Conservation (phyloP, 2,329 filamentous ascomycete species). For the Sphaerulina vaccinii region DNA sequence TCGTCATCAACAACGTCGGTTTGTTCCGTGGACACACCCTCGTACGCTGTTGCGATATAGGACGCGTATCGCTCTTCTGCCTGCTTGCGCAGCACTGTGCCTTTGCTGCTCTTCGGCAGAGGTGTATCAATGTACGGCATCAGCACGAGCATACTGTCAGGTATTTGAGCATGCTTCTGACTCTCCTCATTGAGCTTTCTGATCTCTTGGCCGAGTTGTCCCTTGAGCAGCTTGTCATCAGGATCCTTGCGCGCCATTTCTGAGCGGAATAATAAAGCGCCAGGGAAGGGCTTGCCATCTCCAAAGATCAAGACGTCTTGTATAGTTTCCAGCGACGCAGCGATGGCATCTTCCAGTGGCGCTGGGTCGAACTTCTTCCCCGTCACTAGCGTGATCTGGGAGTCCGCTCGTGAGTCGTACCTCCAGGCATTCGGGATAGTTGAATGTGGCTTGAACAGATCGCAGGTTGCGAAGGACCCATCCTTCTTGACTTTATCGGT, state of each 20-base stretch:
- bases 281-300: constrained; percentile 55
- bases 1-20: constrained; percentile 35
- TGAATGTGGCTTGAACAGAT: constrained; percentile 60
- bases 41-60: constrained; percentile 51
- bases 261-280: constrained; percentile 55
- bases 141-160: constrained; percentile 52
- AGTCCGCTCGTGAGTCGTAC: constrained; percentile 62
- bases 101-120: constrained; percentile 63
- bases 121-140: constrained; percentile 39
- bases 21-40: constrained; percentile 23
- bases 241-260: constrained; percentile 28
- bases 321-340: constrained; percentile 45
- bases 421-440: constrained; percentile 57
- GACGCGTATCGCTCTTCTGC: constrained; percentile 52
- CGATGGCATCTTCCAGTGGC: constrained; percentile 57
- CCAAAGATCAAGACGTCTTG: constrained; percentile 63
- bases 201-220: constrained; percentile 47
- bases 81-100: constrained; percentile 54
- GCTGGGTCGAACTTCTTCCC: constrained; percentile 69
- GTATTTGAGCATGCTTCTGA: constrained; percentile 53
- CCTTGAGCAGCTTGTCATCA: constrained; percentile 43
- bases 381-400: constrained; percentile 61
- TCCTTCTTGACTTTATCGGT: constrained; percentile 52
- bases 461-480: constrained; percentile 62
- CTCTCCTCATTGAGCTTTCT: constrained; percentile 50